Evolutionary conservation across 805 yeast species (phyloP), one percentile per base, ranked within the genome.

Genomic region (Wickerhamiella brachini): DNA sequence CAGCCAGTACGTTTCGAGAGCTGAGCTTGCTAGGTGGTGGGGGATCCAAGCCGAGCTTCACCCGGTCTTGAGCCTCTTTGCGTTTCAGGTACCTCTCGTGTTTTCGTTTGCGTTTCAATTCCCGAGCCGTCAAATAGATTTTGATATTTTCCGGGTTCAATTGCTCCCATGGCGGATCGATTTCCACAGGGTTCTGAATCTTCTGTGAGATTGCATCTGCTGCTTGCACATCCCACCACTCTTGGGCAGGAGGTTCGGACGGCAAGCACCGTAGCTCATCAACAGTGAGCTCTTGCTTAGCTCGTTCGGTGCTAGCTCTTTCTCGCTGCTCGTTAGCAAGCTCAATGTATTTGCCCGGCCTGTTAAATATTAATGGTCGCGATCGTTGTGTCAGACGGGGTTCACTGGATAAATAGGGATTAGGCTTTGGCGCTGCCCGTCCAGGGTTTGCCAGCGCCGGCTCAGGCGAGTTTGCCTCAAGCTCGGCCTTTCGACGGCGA

Each of bases 1-100:
- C 95, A 58, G 76, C 83, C 88, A 87, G 85, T 65, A 93, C 73
- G 62, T 90, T 93, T 44, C 83, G 78, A 44, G 87, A 70, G 59
- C 83, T 85, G 23, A 93, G 83, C 65, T 90, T 93, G 2, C 96
- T 95, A 5, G 83, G 83, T 0, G 96, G 95, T 5, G 95, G 83
- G 0, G 95, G 83, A 46, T 83, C 85, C 18, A 89, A 67, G 0
- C 98, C 98, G 5, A 85, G 68, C 52, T 80, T 76, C 22, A 89
- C 81, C 45, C 83, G 71, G 57, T 86, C 90, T 62, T 86, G 95
- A 52, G 76, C 73, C 45, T 82, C 93, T 58, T 81, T 80, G 54
- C 79, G 78, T 54, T 67, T 71, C 42, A 73, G 72, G 45, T 80
- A 76, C 51, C 97, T 72, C 47, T 77, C 81, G 53, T 82, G 82